phyloP scores from a whole-genome alignment of 2,329 filamentous ascomycete genomes.

The Zymoseptoria crescenta region DNA sequence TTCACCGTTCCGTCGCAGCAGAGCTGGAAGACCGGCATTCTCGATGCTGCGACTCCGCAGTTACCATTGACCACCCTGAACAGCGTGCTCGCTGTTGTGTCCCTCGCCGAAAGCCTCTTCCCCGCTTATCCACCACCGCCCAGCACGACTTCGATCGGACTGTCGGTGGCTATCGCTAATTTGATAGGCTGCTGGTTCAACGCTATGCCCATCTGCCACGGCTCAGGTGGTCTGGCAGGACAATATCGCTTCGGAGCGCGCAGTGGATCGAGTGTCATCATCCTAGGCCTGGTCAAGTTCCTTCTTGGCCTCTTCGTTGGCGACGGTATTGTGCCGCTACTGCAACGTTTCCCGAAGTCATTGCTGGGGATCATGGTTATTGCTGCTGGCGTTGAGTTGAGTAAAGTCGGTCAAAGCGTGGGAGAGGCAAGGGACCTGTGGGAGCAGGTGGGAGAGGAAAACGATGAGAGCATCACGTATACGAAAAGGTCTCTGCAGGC shows the following conservation, averaged over 20 bases:
- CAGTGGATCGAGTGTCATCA: slow-evolving; percentile 72
- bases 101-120: slow-evolving; percentile 69
- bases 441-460: slow-evolving; percentile 34
- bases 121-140: slow-evolving; percentile 51
- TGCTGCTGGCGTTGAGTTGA: slow-evolving; percentile 79
- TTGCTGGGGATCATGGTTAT: slow-evolving; percentile 83
- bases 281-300: slow-evolving; percentile 71
- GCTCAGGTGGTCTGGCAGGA: slow-evolving; percentile 80
- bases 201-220: slow-evolving; percentile 92
- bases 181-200: slow-evolving; percentile 82
- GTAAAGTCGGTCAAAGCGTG: slow-evolving; percentile 73
- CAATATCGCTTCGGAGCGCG: slow-evolving; percentile 88
- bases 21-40: slow-evolving; percentile 47
- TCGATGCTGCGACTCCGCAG: slow-evolving; percentile 71
- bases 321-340: slow-evolving; percentile 60
- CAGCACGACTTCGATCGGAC: slow-evolving; percentile 65
- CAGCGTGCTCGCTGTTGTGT: slow-evolving; percentile 79
- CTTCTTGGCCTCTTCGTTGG: slow-evolving; percentile 68
- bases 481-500: slow-evolving; percentile 45
- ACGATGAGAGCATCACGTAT: slow-evolving; percentile 19
- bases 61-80: slow-evolving; percentile 87
- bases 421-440: slow-evolving; percentile 61
- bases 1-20: slow-evolving; percentile 38
- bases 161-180: slow-evolving; percentile 80
- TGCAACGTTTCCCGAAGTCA: slow-evolving; percentile 65